Base-by-base conservation (phyloP, 2,329 filamentous ascomycete species). In the Grosmannia huntii region DNA sequence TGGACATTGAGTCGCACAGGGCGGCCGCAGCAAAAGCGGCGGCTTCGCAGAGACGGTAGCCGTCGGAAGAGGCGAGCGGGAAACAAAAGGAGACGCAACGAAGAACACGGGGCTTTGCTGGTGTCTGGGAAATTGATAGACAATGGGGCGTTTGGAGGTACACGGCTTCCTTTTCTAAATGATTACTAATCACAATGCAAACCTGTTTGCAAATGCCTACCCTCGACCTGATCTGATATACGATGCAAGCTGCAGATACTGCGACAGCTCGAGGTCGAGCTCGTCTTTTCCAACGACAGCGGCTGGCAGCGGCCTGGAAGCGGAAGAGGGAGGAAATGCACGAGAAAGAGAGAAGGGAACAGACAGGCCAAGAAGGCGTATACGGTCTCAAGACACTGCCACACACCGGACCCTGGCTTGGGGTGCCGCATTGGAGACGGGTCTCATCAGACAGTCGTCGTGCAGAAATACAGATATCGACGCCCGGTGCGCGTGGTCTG, bases 1-100 rank as follows among this genome's bases (percentile, higher is more conserved):
- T 79, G 23, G 75, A 78, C 56, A 50, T 68, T 46, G 66, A 65
- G 61, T 64, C 66, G 31, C 62, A 57, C 46, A 60, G 61, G 25
- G 56, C 57, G 2, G 59, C 60, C 5, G 60, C 56, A 2, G 57
- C 53, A 3, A 53, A 44, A 2, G 53, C 60, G 5, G 49, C 59
- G 10, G 46, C 57, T 2, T n/a, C 58, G 4, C 58, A 58, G 53
- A 57, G 54, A 46, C 60, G 61, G 49, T 59, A 61, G 44, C 36
- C 4, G 36, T 10, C 31, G 31, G 31, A 33, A 33, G 31, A 33
- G 31, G 31, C 31, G 6, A 10, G 9, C 9, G 31, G 31, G 31
- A 33, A 33, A 38, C 10, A 16, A 9, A 16, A 16, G 14, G 12
- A 38, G 12, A 33, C 2, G 31, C 31, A 33, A 44, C 19, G 21